A percentile compares a stretch with the other conserved stretches of the same genome.
Evolutionary conservation across 1,284 basidiomycete genomes (phyloP).

Genomic region (Trametes sp.): DNA sequence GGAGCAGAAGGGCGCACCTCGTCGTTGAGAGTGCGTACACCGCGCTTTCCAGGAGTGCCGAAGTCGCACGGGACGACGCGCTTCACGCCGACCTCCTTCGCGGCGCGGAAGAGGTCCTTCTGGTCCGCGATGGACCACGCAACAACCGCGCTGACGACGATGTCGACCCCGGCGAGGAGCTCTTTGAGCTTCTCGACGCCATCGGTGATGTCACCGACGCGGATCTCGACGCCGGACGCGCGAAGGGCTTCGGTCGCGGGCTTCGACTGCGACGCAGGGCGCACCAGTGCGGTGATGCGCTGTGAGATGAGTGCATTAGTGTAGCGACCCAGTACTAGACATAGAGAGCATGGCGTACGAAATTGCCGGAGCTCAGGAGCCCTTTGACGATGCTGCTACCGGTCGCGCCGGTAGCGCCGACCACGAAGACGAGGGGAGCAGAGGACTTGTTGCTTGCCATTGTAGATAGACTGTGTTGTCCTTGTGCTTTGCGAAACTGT

Average conservation of each 20-base stretch:
- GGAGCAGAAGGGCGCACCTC: slow-evolving; percentile 9
- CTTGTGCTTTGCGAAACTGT: background rate
- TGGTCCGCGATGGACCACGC: slow-evolving; percentile 21
- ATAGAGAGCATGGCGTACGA: slow-evolving; percentile 21
- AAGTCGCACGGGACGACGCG: slow-evolving; percentile 30
- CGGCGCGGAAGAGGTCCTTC: slow-evolving; percentile 29
- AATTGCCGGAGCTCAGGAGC: slow-evolving; percentile 24
- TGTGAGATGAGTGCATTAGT: background rate
- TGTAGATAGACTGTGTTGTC: background rate
- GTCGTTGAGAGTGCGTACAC: slow-evolving; percentile 25
- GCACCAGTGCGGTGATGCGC: slow-evolving; percentile 24
- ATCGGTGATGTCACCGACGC: slow-evolving; percentile 25
- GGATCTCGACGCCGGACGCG: slow-evolving; percentile 28
- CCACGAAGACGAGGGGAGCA: slow-evolving; percentile 30
- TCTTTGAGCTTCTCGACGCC: slow-evolving; percentile 18
- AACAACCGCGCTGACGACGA: slow-evolving; percentile 26
- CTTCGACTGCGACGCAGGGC: slow-evolving; percentile 21
- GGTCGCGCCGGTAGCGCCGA: slow-evolving; percentile 34
- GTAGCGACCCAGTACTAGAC: background rate
- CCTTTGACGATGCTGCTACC: slow-evolving; percentile 28
- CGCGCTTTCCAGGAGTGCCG: slow-evolving; percentile 17
- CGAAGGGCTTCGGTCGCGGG: slow-evolving; percentile 15
- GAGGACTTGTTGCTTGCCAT: background rate
- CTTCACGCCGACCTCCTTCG: slow-evolving; percentile 28
- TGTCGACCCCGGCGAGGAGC: slow-evolving; percentile 23